These are phyloP conservation scores for Trametes gibbosa DNA, from an alignment of 768 basidiomycete species.

Conservation along the genomic window DNA sequence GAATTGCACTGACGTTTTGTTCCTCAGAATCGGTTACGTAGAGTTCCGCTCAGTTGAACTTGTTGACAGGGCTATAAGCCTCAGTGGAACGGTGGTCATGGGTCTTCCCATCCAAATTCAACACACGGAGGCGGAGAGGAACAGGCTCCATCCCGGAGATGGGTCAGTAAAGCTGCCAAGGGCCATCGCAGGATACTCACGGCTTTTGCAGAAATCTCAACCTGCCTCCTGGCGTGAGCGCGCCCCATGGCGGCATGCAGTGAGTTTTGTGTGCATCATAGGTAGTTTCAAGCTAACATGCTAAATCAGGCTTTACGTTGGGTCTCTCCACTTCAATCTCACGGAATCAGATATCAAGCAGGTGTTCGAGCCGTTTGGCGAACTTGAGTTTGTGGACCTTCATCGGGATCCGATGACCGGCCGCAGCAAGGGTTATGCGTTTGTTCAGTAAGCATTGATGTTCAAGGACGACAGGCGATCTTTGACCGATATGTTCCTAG, in stretches of 20 bases:
- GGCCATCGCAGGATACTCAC: neutral
- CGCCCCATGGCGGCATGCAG: conserved; percentile 80
- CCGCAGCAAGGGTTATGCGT: conserved; percentile 96
- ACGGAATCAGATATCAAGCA: conserved; percentile 97
- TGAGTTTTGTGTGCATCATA: conserved; percentile 41
- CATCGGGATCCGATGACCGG: conserved; percentile 94
- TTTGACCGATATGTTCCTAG: conserved; percentile 39
- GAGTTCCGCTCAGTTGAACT: conserved; percentile 90
- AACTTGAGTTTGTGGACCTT: conserved; percentile 97
- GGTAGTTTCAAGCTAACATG: neutral
- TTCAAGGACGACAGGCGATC: neutral
- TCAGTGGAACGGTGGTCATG: conserved; percentile 96
- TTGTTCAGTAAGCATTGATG: conserved; percentile 74
- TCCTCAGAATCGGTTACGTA: conserved; percentile 89
- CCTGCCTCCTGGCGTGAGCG: conserved; percentile 79
- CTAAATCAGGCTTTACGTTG: conserved; percentile 81
- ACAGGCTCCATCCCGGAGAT: conserved; percentile 83
- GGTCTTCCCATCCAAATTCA: conserved; percentile 97
- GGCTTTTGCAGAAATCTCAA: conserved; percentile 59
- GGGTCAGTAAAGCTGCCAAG: conserved; percentile 49
- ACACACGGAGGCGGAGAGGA: conserved; percentile 95
- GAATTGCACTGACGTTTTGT: neutral
- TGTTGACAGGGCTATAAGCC: conserved; percentile 85
- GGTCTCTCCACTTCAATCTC: conserved; percentile 94
- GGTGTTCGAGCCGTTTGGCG: conserved; percentile 98